Conservation (phyloP, 2,329 filamentous ascomycete species). For the Fusarium goolgardi region DNA sequence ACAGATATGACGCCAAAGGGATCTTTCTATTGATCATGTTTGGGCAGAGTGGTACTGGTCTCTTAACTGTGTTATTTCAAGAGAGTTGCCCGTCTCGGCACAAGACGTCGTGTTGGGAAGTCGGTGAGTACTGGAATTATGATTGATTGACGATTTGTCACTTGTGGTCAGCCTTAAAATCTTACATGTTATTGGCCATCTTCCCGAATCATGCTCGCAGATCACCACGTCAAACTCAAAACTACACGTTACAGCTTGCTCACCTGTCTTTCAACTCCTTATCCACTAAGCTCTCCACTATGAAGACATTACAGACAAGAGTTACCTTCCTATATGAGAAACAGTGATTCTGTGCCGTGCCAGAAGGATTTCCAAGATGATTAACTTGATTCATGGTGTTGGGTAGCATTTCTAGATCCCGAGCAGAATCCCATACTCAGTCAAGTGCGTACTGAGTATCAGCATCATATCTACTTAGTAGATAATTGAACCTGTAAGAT, state of each 20-base stretch:
- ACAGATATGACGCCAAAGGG: conserved; percentile 8
- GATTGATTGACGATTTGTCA: background rate
- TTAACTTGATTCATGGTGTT: background rate
- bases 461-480: rapidly evolving
- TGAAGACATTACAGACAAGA: background rate
- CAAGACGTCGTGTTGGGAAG: background rate
- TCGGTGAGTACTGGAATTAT: background rate
- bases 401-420: background rate
- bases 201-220: background rate
- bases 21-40: conserved; percentile 10
- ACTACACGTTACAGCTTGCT: background rate
- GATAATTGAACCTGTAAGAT: background rate
- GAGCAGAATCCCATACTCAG: background rate
- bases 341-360: background rate
- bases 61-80: background rate
- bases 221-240: background rate
- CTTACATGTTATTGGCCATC: background rate
- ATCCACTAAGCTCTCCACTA: background rate
- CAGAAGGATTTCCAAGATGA: background rate
- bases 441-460: background rate
- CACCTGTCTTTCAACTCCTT: background rate
- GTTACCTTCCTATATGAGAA: background rate
- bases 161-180: background rate
- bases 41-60: background rate
- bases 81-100: background rate